phyloP scores from a whole-genome alignment of 1,284 basidiomycete species.

The Papiliotrema fonsecae region DNA sequence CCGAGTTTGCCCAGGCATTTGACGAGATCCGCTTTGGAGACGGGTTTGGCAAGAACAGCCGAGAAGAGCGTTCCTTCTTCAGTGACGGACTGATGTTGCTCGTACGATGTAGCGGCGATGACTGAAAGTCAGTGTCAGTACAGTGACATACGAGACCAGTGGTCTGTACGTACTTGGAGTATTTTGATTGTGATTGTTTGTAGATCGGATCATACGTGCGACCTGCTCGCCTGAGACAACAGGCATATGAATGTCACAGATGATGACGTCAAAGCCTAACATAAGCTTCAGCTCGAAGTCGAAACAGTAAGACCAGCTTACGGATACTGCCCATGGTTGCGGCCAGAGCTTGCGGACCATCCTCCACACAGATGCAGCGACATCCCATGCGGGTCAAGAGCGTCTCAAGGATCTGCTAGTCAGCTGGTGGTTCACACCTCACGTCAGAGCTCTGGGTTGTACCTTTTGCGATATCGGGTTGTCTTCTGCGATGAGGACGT shows the following conservation, averaged over 20 bases:
- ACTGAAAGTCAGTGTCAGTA: constrained; percentile 22
- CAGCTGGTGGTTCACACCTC: background rate
- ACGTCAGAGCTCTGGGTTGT: too few species aligned
- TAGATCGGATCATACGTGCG: constrained; percentile 48
- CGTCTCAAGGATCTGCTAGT: constrained; percentile 73
- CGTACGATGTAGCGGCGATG: constrained; percentile 55
- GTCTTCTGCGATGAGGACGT: constrained; percentile 91
- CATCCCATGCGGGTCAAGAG: constrained; percentile 86
- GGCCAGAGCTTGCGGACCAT: constrained; percentile 93
- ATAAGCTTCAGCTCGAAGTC: background rate
- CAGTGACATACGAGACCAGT: background rate
- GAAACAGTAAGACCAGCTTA: constrained; percentile 48
- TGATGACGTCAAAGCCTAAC: constrained; percentile 52
- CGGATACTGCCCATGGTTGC: constrained; percentile 95
- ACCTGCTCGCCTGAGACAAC: constrained; percentile 47
- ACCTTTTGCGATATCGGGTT: constrained; percentile 89
- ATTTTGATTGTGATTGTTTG: constrained; percentile 46
- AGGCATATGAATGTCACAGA: constrained; percentile 50
- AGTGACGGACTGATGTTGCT: constrained; percentile 58
- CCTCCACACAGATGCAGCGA: constrained; percentile 85
- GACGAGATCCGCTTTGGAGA: constrained; percentile 78
- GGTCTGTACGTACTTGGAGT: constrained; percentile 41
- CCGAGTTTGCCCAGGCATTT: constrained; percentile 73
- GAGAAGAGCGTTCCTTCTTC: constrained; percentile 78
- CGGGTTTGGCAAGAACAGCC: constrained; percentile 77